A percentile compares a stretch with the other conserved stretches of the same genome.
phyloP scores from a whole-genome alignment of 306 rosid genomes.

The Begonia fuchsioides region DNA sequence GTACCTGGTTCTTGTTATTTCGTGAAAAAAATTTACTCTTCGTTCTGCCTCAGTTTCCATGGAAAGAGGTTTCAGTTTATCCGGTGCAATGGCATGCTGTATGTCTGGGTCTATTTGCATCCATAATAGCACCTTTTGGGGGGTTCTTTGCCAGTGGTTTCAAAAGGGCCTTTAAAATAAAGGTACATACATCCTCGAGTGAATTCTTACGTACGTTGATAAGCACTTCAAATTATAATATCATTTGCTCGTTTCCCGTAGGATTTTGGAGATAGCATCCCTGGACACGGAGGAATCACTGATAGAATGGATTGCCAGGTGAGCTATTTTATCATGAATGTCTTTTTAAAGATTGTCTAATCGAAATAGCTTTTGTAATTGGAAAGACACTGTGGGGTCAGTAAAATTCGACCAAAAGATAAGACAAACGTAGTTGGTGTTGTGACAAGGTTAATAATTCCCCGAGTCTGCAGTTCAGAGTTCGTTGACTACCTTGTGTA shows the following conservation, averaged over 20 bases:
- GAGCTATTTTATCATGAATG: not conserved
- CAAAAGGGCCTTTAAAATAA: conserved; percentile 93
- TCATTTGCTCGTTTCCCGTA: conserved; percentile 18
- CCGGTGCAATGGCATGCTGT: conserved; percentile 95
- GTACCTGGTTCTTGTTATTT: no score
- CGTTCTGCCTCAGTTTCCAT: conserved; percentile 48
- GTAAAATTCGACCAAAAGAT: no score
- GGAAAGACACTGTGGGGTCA: no score
- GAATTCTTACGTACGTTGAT: not conserved
- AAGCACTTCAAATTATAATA: not conserved
- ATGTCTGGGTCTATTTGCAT: conserved; percentile 84
- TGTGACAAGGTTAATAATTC: no score
- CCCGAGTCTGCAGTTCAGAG: no score
- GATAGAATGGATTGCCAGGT: conserved; percentile 99
- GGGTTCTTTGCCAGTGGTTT: conserved; percentile 99
- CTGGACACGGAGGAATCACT: conserved; percentile 97
- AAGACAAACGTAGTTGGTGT: no score
- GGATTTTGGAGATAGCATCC: conserved; percentile 99
- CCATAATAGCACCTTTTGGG: conserved; percentile 96
- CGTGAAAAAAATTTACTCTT: not conserved
- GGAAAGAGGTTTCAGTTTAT: conserved; percentile 68
- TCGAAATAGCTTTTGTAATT: no score
- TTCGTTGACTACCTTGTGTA: not conserved
- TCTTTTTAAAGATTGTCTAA: no score
- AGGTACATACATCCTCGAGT: conserved; percentile 28